Conservation (phyloP, 495 filamentous ascomycete genomes). For the Penicillium maclennaniae region DNA sequence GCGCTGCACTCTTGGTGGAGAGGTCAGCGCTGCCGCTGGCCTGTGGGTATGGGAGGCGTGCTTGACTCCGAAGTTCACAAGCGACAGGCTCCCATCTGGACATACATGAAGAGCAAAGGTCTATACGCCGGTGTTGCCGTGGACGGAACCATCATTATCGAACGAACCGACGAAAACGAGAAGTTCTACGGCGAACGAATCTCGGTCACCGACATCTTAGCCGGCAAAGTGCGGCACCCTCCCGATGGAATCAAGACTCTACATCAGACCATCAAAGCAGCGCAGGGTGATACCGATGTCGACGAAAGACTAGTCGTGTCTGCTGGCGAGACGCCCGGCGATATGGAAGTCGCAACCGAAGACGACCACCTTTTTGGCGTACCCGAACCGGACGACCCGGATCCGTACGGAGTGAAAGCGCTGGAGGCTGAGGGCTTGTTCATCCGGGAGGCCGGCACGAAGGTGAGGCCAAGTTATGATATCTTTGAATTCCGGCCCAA, state of each 20-base stretch:
- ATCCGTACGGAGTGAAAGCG: constrained; percentile 84
- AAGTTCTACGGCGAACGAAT: constrained; percentile 74
- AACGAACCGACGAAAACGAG: constrained; percentile 86
- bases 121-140: constrained; percentile 78
- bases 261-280: constrained; percentile 76
- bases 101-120: constrained; percentile 83
- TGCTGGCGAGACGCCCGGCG: constrained; percentile 66
- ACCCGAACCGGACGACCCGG: constrained; percentile 68
- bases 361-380: constrained; percentile 59
- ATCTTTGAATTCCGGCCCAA: constrained; percentile 77
- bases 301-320: constrained; percentile 53
- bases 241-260: constrained; percentile 62
- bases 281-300: constrained; percentile 72
- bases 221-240: constrained; percentile 69
- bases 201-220: constrained; percentile 73
- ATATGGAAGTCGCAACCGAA: constrained; percentile 56
- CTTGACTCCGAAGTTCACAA: constrained; percentile 71
- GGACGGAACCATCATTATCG: constrained; percentile 79
- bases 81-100: constrained; percentile 71
- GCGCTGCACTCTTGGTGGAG: constrained; percentile 71
- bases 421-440: constrained; percentile 79
- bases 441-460: constrained; percentile 79
- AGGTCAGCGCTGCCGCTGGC: constrained; percentile 72
- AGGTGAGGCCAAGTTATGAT: constrained; percentile 61
- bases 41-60: constrained; percentile 69